These are phyloP conservation scores for Myxozyma neglecta DNA, from an alignment of 805 yeast species.

Conservation along the genomic window DNA sequence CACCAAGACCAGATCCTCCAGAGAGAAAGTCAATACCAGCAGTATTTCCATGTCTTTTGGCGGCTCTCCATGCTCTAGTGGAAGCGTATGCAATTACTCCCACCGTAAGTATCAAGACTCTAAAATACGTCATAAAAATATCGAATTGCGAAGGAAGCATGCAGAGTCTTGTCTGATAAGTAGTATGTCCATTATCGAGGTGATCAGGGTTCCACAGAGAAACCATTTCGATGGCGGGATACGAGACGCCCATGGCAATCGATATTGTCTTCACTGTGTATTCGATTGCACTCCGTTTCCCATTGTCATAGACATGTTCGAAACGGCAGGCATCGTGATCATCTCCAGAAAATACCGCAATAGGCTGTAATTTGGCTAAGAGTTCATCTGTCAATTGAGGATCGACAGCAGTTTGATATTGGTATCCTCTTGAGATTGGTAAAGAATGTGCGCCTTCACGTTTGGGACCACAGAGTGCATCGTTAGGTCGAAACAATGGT, in stretches of 20 bases:
- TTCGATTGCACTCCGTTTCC: conserved; percentile 49
- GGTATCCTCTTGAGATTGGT: conserved; percentile 72
- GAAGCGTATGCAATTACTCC: conserved; percentile 3
- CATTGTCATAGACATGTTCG: conserved; percentile 46
- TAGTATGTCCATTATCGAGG: neutral
- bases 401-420: conserved; percentile 87
- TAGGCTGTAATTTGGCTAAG: conserved; percentile 61
- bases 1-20: conserved; percentile 4
- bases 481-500: conserved; percentile 74
- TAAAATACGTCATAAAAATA: conserved; percentile 28
- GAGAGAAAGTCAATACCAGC: conserved; percentile 1
- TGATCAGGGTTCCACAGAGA: conserved; percentile 47
- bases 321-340: conserved; percentile 95
- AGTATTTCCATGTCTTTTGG: neutral
- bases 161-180: conserved; percentile 34
- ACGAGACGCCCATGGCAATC: conserved; percentile 85
- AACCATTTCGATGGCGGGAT: conserved; percentile 84
- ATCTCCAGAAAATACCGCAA: conserved; percentile 80
- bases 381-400: conserved; percentile 58
- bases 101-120: conserved; percentile 16
- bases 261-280: conserved; percentile 85
- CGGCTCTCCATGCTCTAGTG: neutral
- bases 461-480: conserved; percentile 64
- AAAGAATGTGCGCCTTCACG: conserved; percentile 69
- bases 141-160: conserved; percentile 32